Percentiles rank a stretch among this genome's conserved stretches.
These are phyloP conservation scores for Aulographum hederae DNA, from an alignment of 2,329 filamentous ascomycete genomes.

Conservation along the genomic window DNA sequence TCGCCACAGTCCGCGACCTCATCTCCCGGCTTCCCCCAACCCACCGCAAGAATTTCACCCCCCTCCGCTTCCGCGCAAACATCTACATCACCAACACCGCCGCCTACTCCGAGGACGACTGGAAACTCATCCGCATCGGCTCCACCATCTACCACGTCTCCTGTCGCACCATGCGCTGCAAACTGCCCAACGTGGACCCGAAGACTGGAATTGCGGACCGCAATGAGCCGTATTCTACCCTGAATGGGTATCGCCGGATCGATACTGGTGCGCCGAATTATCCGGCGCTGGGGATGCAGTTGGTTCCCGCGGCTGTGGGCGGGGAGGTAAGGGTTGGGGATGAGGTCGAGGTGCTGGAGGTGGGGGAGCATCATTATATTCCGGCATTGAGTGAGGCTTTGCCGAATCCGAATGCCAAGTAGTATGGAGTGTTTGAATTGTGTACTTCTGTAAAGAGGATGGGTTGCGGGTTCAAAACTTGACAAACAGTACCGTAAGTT, in stretches of 20 bases:
- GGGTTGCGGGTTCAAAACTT: no score
- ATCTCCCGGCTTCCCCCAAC: slow-evolving; percentile 36
- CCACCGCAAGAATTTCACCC: slow-evolving; percentile 35
- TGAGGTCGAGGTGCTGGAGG: slow-evolving; percentile 14
- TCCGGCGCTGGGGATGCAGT: slow-evolving; percentile 44
- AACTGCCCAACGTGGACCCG: slow-evolving; percentile 52
- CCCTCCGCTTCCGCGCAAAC: slow-evolving; percentile 51
- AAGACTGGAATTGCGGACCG: slow-evolving; percentile 13
- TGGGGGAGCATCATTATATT: slow-evolving; percentile 13
- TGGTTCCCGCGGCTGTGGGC: slow-evolving; percentile 31
- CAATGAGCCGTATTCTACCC: slow-evolving; percentile 35
- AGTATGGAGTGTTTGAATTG: no score
- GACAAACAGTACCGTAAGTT: no score
- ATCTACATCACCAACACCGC: slow-evolving; percentile 48
- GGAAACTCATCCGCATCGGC: slow-evolving; percentile 42
- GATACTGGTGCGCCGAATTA: slow-evolving; percentile 38
- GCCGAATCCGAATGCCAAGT: no score
- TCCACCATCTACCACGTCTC: slow-evolving; percentile 33
- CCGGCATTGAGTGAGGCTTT: no score
- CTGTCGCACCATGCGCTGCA: slow-evolving; percentile 51
- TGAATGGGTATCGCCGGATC: slow-evolving; percentile 39
- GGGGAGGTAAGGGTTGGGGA: slow-evolving; percentile 12
- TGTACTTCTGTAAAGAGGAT: no score
- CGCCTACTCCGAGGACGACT: slow-evolving; percentile 51
- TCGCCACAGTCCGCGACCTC: slow-evolving; percentile 44